Percentiles rank a stretch among this genome's conserved stretches.
Evolutionary conservation across 768 basidiomycete genomes (phyloP).

Genomic region (Mycena venus): DNA sequence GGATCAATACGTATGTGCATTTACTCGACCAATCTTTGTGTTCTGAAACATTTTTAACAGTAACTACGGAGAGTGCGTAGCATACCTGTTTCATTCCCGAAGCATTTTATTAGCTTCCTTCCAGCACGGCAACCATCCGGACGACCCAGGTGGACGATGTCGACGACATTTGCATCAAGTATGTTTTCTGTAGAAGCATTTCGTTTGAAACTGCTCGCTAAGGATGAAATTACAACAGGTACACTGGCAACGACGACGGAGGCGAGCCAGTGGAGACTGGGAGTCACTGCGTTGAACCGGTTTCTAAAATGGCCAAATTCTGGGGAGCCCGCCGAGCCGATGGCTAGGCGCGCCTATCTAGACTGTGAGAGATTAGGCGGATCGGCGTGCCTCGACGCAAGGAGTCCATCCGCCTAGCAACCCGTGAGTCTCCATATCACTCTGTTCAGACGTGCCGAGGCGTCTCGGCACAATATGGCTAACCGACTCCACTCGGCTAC

Average conservation of each 20-base stretch:
- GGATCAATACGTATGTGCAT: conserved; percentile 14
- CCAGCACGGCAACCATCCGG: conserved; percentile 19
- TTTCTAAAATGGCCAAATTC: too few relatives aligned
- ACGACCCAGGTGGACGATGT: conserved; percentile 15
- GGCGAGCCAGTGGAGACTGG: conserved; percentile 13
- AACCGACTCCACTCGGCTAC: too few relatives aligned
- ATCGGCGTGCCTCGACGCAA: too few relatives aligned
- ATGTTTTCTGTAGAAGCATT: background rate
- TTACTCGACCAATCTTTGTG: background rate
- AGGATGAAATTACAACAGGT: background rate
- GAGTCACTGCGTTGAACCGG: too few relatives aligned
- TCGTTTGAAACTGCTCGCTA: background rate
- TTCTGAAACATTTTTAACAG: background rate
- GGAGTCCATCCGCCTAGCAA: too few relatives aligned
- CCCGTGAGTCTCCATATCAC: too few relatives aligned
- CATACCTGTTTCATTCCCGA: background rate
- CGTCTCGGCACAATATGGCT: too few relatives aligned
- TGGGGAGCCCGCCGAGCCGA: too few relatives aligned
- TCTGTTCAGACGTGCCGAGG: too few relatives aligned
- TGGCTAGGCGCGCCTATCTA: too few relatives aligned
- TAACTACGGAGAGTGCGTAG: conserved; percentile 1
- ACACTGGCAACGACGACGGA: conserved; percentile 24
- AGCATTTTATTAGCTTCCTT: background rate
- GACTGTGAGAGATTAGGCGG: too few relatives aligned
- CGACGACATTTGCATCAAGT: conserved; percentile 11